Evolutionary conservation across 2,329 filamentous ascomycete species (phyloP).

Genomic region (Aspergillus tubingensis): DNA sequence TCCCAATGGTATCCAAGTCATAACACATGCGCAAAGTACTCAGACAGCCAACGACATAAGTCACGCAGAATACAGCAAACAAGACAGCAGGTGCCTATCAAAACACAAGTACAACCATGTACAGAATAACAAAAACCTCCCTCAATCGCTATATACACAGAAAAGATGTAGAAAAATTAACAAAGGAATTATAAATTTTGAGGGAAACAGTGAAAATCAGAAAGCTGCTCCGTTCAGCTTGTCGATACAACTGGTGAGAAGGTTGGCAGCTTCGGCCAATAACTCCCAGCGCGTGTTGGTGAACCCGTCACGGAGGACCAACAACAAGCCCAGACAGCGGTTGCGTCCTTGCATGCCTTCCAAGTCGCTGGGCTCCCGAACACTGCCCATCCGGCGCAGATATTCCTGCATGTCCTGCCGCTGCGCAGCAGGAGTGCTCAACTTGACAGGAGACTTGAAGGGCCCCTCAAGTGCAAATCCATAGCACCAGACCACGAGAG

Average conservation of each 20-base stretch:
- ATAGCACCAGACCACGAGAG: slow-evolving; percentile 92
- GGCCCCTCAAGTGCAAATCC: slow-evolving; percentile 87
- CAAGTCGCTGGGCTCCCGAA: slow-evolving; percentile 75
- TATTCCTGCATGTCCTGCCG: slow-evolving; percentile 78
- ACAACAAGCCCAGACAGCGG: slow-evolving; percentile 75
- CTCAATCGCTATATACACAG: slow-evolving; percentile 11
- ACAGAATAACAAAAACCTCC: neutral
- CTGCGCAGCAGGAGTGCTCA: slow-evolving; percentile 65
- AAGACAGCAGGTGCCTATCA: neutral
- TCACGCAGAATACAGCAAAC: neutral
- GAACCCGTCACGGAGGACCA: slow-evolving; percentile 81
- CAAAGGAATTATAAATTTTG: neutral
- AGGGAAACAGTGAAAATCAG: neutral
- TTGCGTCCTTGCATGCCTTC: slow-evolving; percentile 75
- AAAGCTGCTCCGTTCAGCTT: slow-evolving; percentile 45
- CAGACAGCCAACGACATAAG: neutral
- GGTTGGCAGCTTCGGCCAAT: slow-evolving; percentile 78
- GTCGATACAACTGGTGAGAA: slow-evolving; percentile 79
- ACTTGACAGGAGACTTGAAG: slow-evolving; percentile 53
- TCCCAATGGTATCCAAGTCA: neutral
- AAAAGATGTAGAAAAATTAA: slow-evolving; percentile 3
- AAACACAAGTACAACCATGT: slow-evolving; percentile 1
- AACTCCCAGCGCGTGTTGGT: slow-evolving; percentile 85
- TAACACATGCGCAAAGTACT: neutral
- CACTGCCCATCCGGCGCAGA: slow-evolving; percentile 69